A percentile compares a stretch with the other conserved stretches of the same genome.
Evolutionary conservation across 257 asterid species (phyloP).

Genomic region (Vinca minor): DNA sequence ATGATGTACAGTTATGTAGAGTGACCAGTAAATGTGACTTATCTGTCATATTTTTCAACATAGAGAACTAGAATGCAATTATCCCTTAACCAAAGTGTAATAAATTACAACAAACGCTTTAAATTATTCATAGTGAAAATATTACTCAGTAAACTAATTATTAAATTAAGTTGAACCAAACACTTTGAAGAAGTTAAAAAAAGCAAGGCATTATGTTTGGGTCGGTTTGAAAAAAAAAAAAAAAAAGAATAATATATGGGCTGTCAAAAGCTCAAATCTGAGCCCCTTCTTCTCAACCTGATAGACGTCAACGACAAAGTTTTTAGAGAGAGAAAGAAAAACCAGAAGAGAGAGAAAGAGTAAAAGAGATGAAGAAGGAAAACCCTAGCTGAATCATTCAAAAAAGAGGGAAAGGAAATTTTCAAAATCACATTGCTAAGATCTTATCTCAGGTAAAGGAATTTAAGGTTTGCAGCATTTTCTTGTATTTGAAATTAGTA

Average conservation of each 20-base stretch:
- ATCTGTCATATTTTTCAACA: no score
- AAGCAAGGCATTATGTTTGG: constrained; percentile 6
- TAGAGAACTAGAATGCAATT: no score
- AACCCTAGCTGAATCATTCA: constrained; percentile 12
- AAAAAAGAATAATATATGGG: constrained; percentile 13
- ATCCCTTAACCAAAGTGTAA: no score
- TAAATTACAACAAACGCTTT: no score
- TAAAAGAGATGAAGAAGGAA: constrained; percentile 1
- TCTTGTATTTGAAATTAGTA: constrained; percentile 6
- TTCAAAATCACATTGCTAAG: constrained; percentile 40
- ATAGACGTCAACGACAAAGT: constrained; percentile 23
- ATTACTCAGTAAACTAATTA: no score
- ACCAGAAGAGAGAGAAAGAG: constrained; percentile 4
- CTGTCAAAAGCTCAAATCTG: constrained; percentile 9
- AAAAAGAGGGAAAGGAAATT: constrained; percentile 3
- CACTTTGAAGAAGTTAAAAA: no score
- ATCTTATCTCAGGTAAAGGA: constrained; percentile 17
- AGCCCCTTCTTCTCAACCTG: constrained; percentile 10
- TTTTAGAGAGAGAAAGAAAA: constrained; percentile 12
- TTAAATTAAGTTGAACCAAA: no score
- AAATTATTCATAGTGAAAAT: no score
- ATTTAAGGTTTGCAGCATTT: constrained; percentile 35
- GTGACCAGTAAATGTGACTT: no score
- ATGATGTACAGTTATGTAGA: no score
- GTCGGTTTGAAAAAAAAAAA: constrained; percentile 5